Conservation (phyloP, 441 rosid species). For the Adansonia rubrostipa region DNA sequence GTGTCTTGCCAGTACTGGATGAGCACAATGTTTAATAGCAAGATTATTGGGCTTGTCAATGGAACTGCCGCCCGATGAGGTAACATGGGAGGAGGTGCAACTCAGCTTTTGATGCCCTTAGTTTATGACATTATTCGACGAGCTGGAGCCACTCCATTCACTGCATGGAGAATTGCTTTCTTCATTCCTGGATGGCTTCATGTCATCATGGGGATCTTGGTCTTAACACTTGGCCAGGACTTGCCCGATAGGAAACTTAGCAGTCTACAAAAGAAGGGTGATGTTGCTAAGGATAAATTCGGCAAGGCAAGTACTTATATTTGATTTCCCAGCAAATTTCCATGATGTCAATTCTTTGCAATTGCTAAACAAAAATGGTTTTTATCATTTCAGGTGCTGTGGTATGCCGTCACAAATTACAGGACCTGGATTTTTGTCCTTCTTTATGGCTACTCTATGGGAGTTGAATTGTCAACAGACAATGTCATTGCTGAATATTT, state of each 20-base stretch:
- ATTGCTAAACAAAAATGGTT: background rate
- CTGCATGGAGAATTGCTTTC: constrained; percentile 93
- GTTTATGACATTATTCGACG: constrained; percentile 63
- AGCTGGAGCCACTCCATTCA: constrained; percentile 71
- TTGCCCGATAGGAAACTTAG: constrained; percentile 6
- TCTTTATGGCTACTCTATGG: constrained; percentile 16
- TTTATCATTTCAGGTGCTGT: constrained; percentile 10
- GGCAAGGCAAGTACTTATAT: background rate
- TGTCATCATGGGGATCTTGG: constrained; percentile 9
- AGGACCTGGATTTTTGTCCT: constrained; percentile 16
- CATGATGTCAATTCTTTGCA: background rate
- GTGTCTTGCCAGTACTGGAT: constrained; percentile 94
- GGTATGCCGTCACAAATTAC: constrained; percentile 17
- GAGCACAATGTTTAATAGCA: constrained; percentile 89
- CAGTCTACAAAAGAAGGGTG: constrained; percentile 10
- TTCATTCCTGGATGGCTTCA: constrained; percentile 73
- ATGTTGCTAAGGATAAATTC: constrained; percentile 16
- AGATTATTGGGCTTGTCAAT: constrained; percentile 77
- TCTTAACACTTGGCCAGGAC: constrained; percentile 18
- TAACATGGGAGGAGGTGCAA: constrained; percentile 86
- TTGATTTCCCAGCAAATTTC: constrained; percentile 5
- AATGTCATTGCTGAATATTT: constrained; percentile 20
- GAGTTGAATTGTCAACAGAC: constrained; percentile 15
- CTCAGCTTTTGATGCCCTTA: constrained; percentile 82
- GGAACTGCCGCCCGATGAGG: constrained; percentile 96